Evolutionary conservation across 495 filamentous ascomycete species (phyloP).

Genomic region (Aspergillus avenaceus): DNA sequence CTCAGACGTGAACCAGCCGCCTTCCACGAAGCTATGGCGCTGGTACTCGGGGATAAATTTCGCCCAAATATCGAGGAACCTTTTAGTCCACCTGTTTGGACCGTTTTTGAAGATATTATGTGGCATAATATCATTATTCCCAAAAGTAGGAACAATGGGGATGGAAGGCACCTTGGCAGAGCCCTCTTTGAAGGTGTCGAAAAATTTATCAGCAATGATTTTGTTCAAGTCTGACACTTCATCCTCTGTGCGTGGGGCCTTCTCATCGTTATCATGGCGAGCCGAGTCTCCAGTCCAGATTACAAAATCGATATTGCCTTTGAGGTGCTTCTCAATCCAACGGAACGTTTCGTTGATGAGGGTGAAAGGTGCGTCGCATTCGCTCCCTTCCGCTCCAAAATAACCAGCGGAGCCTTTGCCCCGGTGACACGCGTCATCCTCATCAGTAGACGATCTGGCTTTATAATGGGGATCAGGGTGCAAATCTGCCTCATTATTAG

Average conservation of each 20-base stretch:
- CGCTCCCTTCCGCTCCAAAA: slow-evolving; percentile 78
- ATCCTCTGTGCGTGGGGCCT: slow-evolving; percentile 64
- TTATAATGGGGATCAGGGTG: slow-evolving; percentile 88
- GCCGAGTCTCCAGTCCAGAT: slow-evolving; percentile 98
- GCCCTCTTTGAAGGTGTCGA: slow-evolving; percentile 58
- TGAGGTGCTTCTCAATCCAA: slow-evolving; percentile 85
- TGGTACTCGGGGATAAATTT: slow-evolving; percentile 90
- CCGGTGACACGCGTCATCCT: slow-evolving; percentile 72
- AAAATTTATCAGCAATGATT: slow-evolving; percentile 70
- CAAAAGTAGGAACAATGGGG: slow-evolving; percentile 84
- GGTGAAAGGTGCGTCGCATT: slow-evolving; percentile 78
- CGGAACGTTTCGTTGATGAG: slow-evolving; percentile 86
- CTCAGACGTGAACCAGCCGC: slow-evolving; percentile 92
- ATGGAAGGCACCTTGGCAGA: slow-evolving; percentile 58
- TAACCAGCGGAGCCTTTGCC: slow-evolving; percentile 71
- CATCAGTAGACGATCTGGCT: slow-evolving; percentile 62
- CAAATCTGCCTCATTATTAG: slow-evolving; percentile 55
- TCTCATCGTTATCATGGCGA: slow-evolving; percentile 89
- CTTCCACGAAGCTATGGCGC: slow-evolving; percentile 83
- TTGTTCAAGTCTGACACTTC: slow-evolving; percentile 76
- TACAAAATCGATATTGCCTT: slow-evolving; percentile 85
- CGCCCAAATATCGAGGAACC: slow-evolving; percentile 70
- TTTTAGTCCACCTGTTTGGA: slow-evolving; percentile 77
- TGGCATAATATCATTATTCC: slow-evolving; percentile 96
- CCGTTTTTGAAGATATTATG: slow-evolving; percentile 90